Base-by-base conservation (phyloP, 371 early-diverging fungal genomes). In the Mortierella sp. region DNA sequence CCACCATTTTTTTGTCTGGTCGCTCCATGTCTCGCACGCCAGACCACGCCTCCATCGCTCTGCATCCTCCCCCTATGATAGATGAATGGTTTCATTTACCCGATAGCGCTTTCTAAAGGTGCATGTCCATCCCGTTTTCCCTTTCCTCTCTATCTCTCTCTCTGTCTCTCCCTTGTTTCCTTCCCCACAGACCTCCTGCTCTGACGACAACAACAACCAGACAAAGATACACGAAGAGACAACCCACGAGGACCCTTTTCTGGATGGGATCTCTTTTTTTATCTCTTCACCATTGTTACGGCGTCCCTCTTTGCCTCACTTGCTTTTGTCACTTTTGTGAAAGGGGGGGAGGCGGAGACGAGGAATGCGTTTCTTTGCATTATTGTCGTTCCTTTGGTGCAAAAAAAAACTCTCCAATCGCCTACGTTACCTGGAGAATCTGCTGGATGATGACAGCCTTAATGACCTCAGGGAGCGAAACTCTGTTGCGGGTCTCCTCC, bases 401-500 rank as follows among this genome's bases (percentile, higher is more conserved):
- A 21, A 21, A 61, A 21, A 21, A 61, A 50, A 71, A 26, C 10
- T 31, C 28, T 24, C 28, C 19, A 67, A 5, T 69, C 44, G 0
- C 14, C 37, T 31, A 24, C 69, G 61, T 74, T 81, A 86, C 86
- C 86, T 93, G 93, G 19, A 93, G 82, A 37, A 88, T 69, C 72
- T 93, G 93, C 76, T 93, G 93, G 48, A 91, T 44, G 9, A 90
- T 80, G 24, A 93, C 93, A 81, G 91, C 91, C 61, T 88, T 77
- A 73, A 93, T 76, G 24, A 93, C 93, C 46, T 89, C 82, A 40
- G 75, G 24, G 26, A 93, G 78, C 13, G 93, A 91, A 46, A 95
- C 94, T 76, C 90, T 89, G 88, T 95, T 95, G 26, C 90, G 88
- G 48, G 89, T 92, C 79, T 94, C 90, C 34, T 94, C 93, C 21